phyloP scores from a whole-genome alignment of 23 red algal genomes.

The Gracilariopsis chorda region DNA sequence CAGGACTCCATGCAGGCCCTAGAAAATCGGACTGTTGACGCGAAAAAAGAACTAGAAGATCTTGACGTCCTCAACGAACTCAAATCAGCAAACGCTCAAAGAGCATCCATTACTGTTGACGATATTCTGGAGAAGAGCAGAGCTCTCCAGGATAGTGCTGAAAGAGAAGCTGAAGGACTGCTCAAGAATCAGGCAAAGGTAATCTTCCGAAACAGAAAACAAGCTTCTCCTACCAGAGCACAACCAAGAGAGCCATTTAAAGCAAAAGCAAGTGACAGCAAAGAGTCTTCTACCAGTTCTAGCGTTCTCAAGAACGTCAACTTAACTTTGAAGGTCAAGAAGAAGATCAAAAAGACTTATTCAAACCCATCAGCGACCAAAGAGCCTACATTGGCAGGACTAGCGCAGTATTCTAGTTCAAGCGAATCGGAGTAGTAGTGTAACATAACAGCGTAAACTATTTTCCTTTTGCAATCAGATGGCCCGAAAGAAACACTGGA shows the following conservation, averaged over 20 bases:
- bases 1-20: constrained; percentile 81
- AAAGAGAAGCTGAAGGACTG: neutral
- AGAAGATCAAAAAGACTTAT: neutral
- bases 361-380: no score
- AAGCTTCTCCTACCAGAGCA: no score
- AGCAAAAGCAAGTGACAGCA: no score
- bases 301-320: neutral
- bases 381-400: neutral
- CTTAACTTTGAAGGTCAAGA: neutral
- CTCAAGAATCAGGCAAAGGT: neutral
- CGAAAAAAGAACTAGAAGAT: constrained; percentile 76
- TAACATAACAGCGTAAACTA: neutral
- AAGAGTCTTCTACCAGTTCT: neutral
- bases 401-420: neutral
- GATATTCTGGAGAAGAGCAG: constrained; percentile 9
- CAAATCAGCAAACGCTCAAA: constrained; percentile 25
- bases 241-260: no score
- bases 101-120: constrained; percentile 26
- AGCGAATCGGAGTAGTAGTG: neutral
- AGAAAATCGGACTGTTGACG: constrained; percentile 79
- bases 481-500: no score
- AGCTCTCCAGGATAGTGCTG: neutral
- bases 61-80: constrained; percentile 76
- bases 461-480: neutral
- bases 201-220: neutral